A percentile compares a stretch with the other conserved stretches of the same genome.
These are phyloP conservation scores for Colletotrichum sp. DNA, from an alignment of 2,329 filamentous ascomycete species.

Conservation along the genomic window DNA sequence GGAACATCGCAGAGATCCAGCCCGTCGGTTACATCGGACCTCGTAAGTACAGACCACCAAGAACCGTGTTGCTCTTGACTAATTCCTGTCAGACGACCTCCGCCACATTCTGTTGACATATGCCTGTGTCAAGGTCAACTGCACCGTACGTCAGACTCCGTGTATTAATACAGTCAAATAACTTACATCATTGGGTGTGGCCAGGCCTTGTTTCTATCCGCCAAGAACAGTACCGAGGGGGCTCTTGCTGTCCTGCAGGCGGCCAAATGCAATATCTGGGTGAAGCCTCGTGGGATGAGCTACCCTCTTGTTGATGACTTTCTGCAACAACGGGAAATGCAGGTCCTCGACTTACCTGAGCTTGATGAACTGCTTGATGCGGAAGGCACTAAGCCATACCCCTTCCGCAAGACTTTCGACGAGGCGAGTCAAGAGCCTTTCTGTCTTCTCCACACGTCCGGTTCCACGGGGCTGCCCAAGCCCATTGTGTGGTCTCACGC, in stretches of 20 bases:
- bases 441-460: background rate
- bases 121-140: background rate
- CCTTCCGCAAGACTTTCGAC: background rate
- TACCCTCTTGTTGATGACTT: background rate
- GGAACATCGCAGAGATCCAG: background rate
- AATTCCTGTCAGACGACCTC: background rate
- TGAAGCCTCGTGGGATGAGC: background rate
- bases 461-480: background rate
- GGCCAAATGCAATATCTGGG: background rate
- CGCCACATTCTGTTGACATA: background rate
- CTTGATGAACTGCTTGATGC: background rate
- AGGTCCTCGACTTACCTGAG: background rate
- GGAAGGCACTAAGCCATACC: background rate
- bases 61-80: background rate
- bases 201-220: background rate
- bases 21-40: background rate
- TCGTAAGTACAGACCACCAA: background rate
- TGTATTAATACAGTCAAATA: fast-evolving
- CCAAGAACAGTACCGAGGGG: background rate
- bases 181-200: background rate
- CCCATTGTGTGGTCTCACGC: background rate
- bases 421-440: background rate
- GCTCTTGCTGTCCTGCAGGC: background rate
- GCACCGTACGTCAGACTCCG: background rate
- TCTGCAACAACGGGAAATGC: background rate